Percentiles rank a stretch among this genome's conserved stretches.
These are phyloP conservation scores for Trichosporon sp. DNA, from an alignment of 1,284 basidiomycete genomes.

Conservation along the genomic window DNA sequence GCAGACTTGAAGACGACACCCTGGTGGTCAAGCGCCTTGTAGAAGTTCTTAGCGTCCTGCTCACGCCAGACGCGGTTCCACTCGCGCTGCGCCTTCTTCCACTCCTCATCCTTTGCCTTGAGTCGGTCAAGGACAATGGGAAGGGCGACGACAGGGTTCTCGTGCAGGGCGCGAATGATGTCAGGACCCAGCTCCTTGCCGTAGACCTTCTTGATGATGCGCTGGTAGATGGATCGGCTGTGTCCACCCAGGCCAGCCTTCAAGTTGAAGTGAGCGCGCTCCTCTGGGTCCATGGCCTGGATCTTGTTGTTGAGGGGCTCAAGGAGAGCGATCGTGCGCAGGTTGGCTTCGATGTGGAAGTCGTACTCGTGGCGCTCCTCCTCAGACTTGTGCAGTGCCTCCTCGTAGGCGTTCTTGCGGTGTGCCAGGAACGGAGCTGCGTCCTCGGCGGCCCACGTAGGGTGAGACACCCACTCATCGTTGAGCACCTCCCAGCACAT, in stretches of 20 bases:
- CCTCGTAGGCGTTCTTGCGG: conserved; percentile 96
- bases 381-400: conserved; percentile 91
- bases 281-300: conserved; percentile 82
- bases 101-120: conserved; percentile 95
- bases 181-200: conserved; percentile 71
- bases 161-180: conserved; percentile 85
- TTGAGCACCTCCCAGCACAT: conserved; percentile 96
- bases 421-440: conserved; percentile 89
- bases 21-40: conserved; percentile 94
- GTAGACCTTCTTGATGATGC: conserved; percentile 92
- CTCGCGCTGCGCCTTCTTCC: conserved; percentile 88
- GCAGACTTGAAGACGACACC: conserved; percentile 89
- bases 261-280: conserved; percentile 75
- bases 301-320: conserved; percentile 85
- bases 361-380: conserved; percentile 99
- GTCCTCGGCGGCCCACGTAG: conserved; percentile 93
- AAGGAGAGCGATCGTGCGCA: conserved; percentile 84
- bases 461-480: conserved; percentile 94
- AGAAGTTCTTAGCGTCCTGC: conserved; percentile 93
- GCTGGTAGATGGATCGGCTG: conserved; percentile 83
- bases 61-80: conserved; percentile 98
- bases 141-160: conserved; percentile 81
- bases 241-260: conserved; percentile 84
- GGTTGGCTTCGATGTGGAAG: conserved; percentile 88
- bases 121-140: conserved; percentile 87